Evolutionary conservation across 352 stramenopile species (phyloP).

Genomic region (Globisporangium solare): DNA sequence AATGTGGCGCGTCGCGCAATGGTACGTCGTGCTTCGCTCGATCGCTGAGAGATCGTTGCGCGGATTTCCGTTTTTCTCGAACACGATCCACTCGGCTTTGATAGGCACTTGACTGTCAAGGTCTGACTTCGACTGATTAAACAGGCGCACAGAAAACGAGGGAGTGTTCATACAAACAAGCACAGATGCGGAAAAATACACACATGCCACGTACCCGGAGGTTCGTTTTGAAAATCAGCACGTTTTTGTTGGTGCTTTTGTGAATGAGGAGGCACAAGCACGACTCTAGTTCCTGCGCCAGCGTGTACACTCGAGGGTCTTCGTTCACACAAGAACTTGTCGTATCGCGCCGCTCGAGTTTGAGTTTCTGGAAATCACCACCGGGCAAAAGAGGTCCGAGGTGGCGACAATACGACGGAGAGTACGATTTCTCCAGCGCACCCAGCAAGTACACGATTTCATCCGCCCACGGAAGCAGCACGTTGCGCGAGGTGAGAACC

Average conservation of each 20-base stretch:
- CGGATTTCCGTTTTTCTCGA: conserved; percentile 56
- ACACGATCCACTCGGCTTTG: conserved; percentile 64
- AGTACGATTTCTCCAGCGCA: conserved; percentile 39
- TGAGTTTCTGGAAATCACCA: conserved; percentile 35
- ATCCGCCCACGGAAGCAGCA: conserved; percentile 43
- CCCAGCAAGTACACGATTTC: conserved; percentile 45
- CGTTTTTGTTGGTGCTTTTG: conserved; percentile 60
- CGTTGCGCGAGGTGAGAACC: conserved; percentile 28
- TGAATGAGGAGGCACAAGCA: conserved; percentile 48
- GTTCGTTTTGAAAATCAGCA: conserved; percentile 45
- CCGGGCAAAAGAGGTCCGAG: conserved; percentile 43
- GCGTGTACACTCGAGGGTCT: conserved; percentile 41
- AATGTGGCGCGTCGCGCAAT: conserved; percentile 33
- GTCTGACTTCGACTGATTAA: conserved; percentile 21
- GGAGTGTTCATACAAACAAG: background rate
- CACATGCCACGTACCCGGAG: conserved; percentile 11
- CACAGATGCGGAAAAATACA: background rate
- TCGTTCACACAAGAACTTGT: conserved; percentile 17
- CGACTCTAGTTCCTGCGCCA: conserved; percentile 44
- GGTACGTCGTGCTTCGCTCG: conserved; percentile 52
- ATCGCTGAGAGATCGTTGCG: conserved; percentile 44
- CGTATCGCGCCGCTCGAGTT: conserved; percentile 30
- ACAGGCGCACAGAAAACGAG: background rate
- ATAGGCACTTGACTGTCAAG: conserved; percentile 30
- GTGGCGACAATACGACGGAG: conserved; percentile 45